Base-by-base conservation (phyloP, 1,139 yeast genomes). In the Taphrina flavorubra region DNA sequence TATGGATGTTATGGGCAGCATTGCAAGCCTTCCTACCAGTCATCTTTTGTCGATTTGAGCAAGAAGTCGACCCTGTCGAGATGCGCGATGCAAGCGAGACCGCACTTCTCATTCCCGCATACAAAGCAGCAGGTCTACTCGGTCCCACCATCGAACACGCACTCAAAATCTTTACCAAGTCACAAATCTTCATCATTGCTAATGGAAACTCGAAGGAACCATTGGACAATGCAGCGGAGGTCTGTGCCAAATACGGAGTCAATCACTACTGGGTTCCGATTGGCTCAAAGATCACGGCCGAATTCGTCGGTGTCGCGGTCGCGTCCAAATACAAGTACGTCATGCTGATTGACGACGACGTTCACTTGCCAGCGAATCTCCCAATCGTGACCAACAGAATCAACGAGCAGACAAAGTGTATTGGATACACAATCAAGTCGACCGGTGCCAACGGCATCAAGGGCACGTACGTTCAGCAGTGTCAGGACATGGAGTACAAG, bases 401-500 rank as follows among this genome's bases (percentile, higher is more conserved):
- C 20, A 49, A 60, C 56, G 37, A 37, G 37, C 18, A 18, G 36
- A 60, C 57, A 13, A 60, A 51, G 20, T 60, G 65, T 37, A 60
- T 49, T 37, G 65, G 65, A 0, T 60, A 60, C 49, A 60, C 65
- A 20, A 60, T 60, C 65, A 60, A 51, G 65, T 60, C 65, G 10
- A 51, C 57, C 18, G 65, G 65, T 11, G 65, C 65, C 8, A 49
- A 51, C 20, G 65, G 65, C 18, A 60, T 51, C 57, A 47, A 60
- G 47, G 65, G 65, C 7, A 47, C 57, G 13, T 37, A 36, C 36
- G 47, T 60, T 49, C 65, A 60, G 36, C 65, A 60, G 20, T 60
- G 57, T 36, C 65, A 60, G 18, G 65, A 60, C 65, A 60, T 60
- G 65, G 65, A 60, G 36, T 60, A 60, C 47, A 60, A 60, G 37